phyloP scores from a whole-genome alignment of 495 filamentous ascomycete genomes.

The Aspergillus nidulans region DNA sequence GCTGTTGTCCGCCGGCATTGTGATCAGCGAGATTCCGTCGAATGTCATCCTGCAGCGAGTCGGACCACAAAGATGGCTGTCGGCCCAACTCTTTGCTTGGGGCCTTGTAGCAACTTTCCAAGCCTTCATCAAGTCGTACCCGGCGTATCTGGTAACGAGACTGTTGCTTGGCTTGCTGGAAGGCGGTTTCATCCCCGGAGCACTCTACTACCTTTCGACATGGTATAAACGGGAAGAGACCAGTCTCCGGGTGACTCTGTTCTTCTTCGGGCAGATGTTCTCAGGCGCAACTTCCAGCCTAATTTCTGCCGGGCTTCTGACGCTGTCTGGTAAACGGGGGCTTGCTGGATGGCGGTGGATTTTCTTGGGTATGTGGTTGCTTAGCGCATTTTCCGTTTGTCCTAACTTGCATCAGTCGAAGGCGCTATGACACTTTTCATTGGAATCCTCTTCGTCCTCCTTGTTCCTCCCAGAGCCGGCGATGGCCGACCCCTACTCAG shows the following conservation, averaged over 20 bases:
- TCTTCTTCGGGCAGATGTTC: conserved; percentile 53
- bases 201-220: conserved; percentile 53
- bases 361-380: conserved; percentile 49
- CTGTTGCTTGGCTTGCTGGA: conserved; percentile 55
- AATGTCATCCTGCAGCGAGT: conserved; percentile 53
- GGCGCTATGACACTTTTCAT: conserved; percentile 48
- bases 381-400: too few relatives aligned
- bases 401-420: conserved; percentile 48
- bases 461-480: conserved; percentile 41
- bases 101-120: conserved; percentile 57
- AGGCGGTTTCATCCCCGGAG: conserved; percentile 59
- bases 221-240: conserved; percentile 59
- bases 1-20: conserved; percentile 52
- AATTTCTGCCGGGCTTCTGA: conserved; percentile 48
- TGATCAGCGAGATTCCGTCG: conserved; percentile 54
- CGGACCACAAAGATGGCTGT: conserved; percentile 52
- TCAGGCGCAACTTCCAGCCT: conserved; percentile 50
- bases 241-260: conserved; percentile 48
- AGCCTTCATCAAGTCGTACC: conserved; percentile 50
- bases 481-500: conserved; percentile 41
- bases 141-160: conserved; percentile 47
- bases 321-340: conserved; percentile 45
- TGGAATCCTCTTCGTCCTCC: conserved; percentile 44
- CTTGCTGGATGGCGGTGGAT: conserved; percentile 61
- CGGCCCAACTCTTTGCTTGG: conserved; percentile 54